These are phyloP conservation scores for Rhypophila decipiens DNA, from an alignment of 495 filamentous ascomycete genomes.

Conservation along the genomic window DNA sequence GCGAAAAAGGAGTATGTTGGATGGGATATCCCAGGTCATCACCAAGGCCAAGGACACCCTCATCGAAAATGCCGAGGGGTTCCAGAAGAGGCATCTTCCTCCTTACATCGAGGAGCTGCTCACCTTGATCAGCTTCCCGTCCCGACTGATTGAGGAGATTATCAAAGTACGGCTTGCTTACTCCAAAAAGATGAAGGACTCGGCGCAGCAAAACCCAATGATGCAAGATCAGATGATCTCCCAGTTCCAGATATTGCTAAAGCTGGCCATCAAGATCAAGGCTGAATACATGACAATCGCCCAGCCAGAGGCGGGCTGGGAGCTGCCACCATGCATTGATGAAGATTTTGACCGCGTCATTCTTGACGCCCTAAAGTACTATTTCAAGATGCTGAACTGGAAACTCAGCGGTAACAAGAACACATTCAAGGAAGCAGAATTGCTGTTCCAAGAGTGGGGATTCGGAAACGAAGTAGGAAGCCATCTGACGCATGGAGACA, in stretches of 20 bases:
- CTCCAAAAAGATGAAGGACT: constrained; percentile 88
- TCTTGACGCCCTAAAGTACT: constrained; percentile 89
- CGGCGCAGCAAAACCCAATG: constrained; percentile 73
- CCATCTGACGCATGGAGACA: constrained; percentile 82
- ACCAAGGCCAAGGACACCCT: constrained; percentile 87
- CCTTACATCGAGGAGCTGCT: constrained; percentile 96
- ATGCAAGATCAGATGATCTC: constrained; percentile 95
- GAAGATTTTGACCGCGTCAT: constrained; percentile 96
- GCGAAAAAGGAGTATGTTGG: constrained; percentile 72
- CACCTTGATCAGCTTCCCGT: constrained; percentile 93
- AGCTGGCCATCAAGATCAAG: constrained; percentile 86
- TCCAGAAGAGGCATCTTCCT: constrained; percentile 85
- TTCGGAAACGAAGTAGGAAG: constrained; percentile 89
- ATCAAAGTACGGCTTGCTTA: constrained; percentile 89
- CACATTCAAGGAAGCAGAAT: constrained; percentile 97
- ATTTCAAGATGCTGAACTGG: constrained; percentile 96
- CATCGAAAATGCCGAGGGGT: constrained; percentile 78
- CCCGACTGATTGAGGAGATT: constrained; percentile 91
- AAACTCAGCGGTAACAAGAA: constrained; percentile 97
- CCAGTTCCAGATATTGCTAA: constrained; percentile 90
- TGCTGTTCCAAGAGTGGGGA: constrained; percentile 94
- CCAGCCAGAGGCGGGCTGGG: constrained; percentile 87
- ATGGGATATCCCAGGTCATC: constrained; percentile 74
- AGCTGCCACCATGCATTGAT: constrained; percentile 91
- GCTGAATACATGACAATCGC: constrained; percentile 78